phyloP scores from a whole-genome alignment of 352 stramenopile genomes.

The Pythium apleroticum region DNA sequence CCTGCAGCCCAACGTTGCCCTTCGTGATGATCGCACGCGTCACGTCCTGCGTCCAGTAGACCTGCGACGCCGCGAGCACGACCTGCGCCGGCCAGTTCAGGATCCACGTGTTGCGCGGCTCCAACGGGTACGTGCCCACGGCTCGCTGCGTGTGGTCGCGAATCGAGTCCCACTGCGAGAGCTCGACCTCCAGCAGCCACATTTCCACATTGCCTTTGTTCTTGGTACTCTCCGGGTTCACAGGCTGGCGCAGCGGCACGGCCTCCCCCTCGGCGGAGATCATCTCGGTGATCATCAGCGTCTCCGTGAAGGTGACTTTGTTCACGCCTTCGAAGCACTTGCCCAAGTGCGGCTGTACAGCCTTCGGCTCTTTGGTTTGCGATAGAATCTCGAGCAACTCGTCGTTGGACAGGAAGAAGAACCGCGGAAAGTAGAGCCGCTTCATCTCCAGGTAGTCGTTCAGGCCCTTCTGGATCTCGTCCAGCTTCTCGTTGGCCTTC shows the following conservation, averaged over 20 bases:
- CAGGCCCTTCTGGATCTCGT: conserved; percentile 93
- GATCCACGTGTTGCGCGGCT: conserved; percentile 88
- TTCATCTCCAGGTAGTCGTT: conserved; percentile 88
- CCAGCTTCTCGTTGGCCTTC: conserved; percentile 92
- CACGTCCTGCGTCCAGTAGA: conserved; percentile 95
- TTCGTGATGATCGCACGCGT: conserved; percentile 79
- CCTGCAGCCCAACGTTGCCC: conserved; percentile 65
- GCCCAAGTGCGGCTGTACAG: conserved; percentile 90
- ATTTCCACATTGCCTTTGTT: conserved; percentile 96
- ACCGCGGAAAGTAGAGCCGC: conserved; percentile 87
- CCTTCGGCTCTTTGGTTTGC: conserved; percentile 92
- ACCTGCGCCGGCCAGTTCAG: conserved; percentile 94
- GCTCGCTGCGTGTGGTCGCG: conserved; percentile 89
- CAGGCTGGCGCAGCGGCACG: conserved; percentile 74
- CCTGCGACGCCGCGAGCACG: conserved; percentile 89
- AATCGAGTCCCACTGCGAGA: conserved; percentile 90
- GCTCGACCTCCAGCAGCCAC: conserved; percentile 93
- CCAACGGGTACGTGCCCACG: conserved; percentile 81
- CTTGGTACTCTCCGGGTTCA: conserved; percentile 89
- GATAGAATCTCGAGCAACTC: conserved; percentile 94
- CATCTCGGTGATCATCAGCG: conserved; percentile 93
- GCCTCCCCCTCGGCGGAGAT: conserved; percentile 91
- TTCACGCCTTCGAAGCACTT: conserved; percentile 92
- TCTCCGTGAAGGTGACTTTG: conserved; percentile 90
- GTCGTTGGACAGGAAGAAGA: conserved; percentile 97